Base-by-base conservation (phyloP, 306 rosid species). In the Vicia villosa region DNA sequence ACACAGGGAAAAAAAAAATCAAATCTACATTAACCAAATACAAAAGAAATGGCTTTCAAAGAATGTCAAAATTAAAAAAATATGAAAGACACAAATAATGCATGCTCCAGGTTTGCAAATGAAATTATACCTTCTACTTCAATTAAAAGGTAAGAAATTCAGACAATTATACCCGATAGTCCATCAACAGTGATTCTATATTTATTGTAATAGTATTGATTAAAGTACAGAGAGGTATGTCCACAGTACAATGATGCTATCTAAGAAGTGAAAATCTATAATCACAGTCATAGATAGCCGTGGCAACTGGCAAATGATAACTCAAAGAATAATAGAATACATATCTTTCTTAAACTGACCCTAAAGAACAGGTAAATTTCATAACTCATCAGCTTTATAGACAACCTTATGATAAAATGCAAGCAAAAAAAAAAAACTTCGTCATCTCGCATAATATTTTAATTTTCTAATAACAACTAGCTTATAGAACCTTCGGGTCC, bases 401-500 rank as follows among this genome's bases (percentile, higher is more conserved):
- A 26, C 62, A 55, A 55, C 37, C 38, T 70, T 22, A 45, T 43
- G 68, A 28, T 54, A 60, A 46, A 82, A 66, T 52, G 63, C 42
- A 10, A 15, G 47, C 69, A 37, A 59, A 60, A 21, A 59, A 60
- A 21, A 32, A 10, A 61, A 13, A 40, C 50, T 50, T 28, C 55
- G n/a, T 71, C 66, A 79, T 56, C 69, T 24, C 10, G 62, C 70
- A 63, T 81, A 78, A 60, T 63, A 81, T 68, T 72, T 47, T 4
- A 82, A 69, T 81, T 86, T 87, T 54, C 49, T 81, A 24, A 90
- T 52, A 55, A 84, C 85, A 62, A 87, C 81, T 49, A 4, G 59
- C 45, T 64, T 63, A 66, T 91, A 94, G 82, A 91, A 86, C 63
- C 79, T 81, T 73, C 14, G 84, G 7, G 99, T 88, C 12, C 89